Evolutionary conservation across 2,329 filamentous ascomycete genomes (phyloP), one percentile per base, ranked within the genome.

Genomic region (Saccharata proteae): DNA sequence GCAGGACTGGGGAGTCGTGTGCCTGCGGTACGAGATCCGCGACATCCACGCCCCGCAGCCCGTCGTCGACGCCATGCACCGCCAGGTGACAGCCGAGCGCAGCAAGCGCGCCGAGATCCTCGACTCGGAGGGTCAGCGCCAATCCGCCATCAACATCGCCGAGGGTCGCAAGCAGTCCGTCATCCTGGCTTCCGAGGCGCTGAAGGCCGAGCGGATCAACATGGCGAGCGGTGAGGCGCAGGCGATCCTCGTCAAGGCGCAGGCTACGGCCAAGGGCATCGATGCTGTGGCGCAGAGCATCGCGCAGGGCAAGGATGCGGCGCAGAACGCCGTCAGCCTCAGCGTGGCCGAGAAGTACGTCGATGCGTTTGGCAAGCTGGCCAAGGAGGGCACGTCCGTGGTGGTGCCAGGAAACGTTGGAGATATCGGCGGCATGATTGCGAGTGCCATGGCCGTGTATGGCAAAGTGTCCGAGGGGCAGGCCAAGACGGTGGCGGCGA

Each of bases 121-220:
- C 28, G 90, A 98, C 37, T 93, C 84, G 1, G 90, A 98, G 54
- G 90, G 90, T 60, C 90, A 98, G 61, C 71, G 90, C 40, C 90
- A 98, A 63, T 88, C 79, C 48, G 90, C 90, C 22, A 98, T 98
- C 71, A 98, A 98, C 58, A 94, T 98, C 44, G 90, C 90, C 34
- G 90, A 98, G 65, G 90, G 90, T 56, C 76, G 79, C 59, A 98
- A 98, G 66, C 90, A 96, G 67, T 85, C 78, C 44, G 88, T 94
- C 14, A 98, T 98, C 45, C 69, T 98, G 15, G 90, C 90, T 0
- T 94, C 85, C 6, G 90, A 98, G 61, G 90, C 90, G 11, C 51
- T 93, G 59, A 76, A 77, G 43, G 74, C 82, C 11, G 88, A 98
- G 64, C 74, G 92, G 55, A 90, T 98, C 65, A 98, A 98, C 61